phyloP scores from a whole-genome alignment of 139 green algal species.

The Chlamydomonas incerta region DNA sequence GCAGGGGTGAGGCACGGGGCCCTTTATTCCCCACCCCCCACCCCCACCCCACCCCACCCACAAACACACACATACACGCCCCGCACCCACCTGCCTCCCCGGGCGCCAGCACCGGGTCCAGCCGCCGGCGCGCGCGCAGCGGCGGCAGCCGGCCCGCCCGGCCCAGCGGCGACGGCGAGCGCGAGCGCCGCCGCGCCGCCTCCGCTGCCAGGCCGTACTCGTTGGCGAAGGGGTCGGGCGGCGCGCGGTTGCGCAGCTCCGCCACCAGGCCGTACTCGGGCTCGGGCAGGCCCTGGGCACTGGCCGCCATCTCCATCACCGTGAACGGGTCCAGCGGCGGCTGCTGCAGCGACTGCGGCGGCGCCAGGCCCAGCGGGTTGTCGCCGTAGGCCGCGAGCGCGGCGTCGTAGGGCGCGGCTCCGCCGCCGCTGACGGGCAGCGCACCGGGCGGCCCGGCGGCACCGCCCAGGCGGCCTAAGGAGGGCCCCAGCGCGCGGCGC shows the following conservation, averaged over 20 bases:
- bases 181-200: slow-evolving; percentile 28
- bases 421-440: too few relatives aligned
- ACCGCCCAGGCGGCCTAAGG: too few relatives aligned
- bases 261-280: slow-evolving; percentile 56
- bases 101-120: slow-evolving; percentile 33
- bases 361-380: too few relatives aligned
- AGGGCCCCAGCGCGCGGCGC: too few relatives aligned
- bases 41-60: background rate
- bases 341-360: background rate
- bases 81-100: slow-evolving; percentile 14
- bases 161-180: background rate
- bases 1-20: too few relatives aligned
- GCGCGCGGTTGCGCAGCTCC: slow-evolving; percentile 34
- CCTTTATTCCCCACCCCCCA: background rate
- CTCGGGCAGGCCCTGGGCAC: slow-evolving; percentile 36
- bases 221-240: slow-evolving; percentile 17
- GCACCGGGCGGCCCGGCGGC: too few relatives aligned
- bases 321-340: slow-evolving; percentile 31
- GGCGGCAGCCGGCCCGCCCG: slow-evolving; percentile 10
- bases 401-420: background rate
- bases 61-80: too few relatives aligned
- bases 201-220: slow-evolving; percentile 53
- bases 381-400: background rate
- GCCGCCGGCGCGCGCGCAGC: slow-evolving; percentile 26
- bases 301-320: slow-evolving; percentile 36